phyloP scores from a whole-genome alignment of 768 basidiomycete species.

The Lentinula edodes region DNA sequence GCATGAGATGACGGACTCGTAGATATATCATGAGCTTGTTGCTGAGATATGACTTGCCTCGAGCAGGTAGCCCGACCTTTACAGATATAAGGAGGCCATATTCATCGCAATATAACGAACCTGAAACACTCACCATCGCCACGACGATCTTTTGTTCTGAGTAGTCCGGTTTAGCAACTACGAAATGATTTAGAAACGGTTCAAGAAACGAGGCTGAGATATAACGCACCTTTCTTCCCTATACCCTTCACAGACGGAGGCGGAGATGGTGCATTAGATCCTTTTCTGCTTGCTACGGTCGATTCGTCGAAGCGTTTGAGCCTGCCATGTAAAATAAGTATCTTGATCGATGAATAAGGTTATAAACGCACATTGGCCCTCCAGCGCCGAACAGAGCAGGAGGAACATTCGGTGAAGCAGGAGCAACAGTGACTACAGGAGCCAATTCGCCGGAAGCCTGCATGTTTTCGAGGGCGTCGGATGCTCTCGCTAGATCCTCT shows the following conservation, averaged over 20 bases:
- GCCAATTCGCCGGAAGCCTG: constrained; percentile 28
- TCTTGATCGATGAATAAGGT: not conserved
- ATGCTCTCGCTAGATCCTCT: constrained; percentile 44
- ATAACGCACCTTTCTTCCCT: constrained; percentile 69
- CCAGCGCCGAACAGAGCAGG: constrained; percentile 68
- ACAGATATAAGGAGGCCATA: not conserved
- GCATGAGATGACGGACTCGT: constrained; percentile 48
- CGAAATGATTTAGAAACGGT: not conserved
- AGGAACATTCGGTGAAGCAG: constrained; percentile 36
- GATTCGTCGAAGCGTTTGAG: constrained; percentile 79
- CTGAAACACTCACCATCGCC: constrained; percentile 67
- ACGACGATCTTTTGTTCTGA: constrained; percentile 98
- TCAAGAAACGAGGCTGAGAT: constrained; percentile 2
- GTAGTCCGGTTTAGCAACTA: constrained; percentile 93
- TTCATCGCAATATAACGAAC: constrained; percentile 1
- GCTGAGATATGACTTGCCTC: constrained; percentile 97
- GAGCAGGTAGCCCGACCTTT: constrained; percentile 93
- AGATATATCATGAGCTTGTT: constrained; percentile 98
- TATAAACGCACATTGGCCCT: constrained; percentile 52
- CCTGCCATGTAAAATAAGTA: constrained; percentile 29
- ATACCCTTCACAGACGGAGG: constrained; percentile 85
- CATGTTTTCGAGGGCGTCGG: constrained; percentile 50
- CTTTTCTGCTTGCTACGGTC: constrained; percentile 54
- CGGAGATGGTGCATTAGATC: constrained; percentile 72
- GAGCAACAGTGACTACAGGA: constrained; percentile 11